Evolutionary conservation across 208 protist genomes (phyloP).

Genomic region (Kentomonas sorsogonicus): DNA sequence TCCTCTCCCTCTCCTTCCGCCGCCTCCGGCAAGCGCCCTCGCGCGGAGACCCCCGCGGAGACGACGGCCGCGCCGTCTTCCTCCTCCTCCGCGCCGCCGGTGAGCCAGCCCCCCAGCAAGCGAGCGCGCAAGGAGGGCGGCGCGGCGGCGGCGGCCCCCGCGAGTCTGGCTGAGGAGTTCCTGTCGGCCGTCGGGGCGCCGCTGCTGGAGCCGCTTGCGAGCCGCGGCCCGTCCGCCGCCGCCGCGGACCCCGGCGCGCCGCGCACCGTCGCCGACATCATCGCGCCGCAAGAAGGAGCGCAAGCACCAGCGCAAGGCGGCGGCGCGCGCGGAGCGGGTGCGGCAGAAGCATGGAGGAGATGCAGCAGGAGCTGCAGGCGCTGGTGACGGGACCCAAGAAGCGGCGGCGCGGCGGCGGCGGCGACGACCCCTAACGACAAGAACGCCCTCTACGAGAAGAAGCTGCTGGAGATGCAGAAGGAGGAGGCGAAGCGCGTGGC

Average conservation of each 20-base stretch:
- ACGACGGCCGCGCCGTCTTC: too few relatives aligned
- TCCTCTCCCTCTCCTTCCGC: too few relatives aligned
- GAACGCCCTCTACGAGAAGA: conserved; percentile 11
- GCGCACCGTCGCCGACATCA: conserved; percentile 42
- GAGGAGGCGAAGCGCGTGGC: background rate
- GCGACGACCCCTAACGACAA: conserved; percentile 25
- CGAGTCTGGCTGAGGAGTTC: too few relatives aligned
- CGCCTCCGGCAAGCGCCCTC: too few relatives aligned
- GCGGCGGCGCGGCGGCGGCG: conserved; percentile 25
- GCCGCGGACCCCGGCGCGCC: conserved; percentile 5
- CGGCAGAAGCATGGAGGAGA: conserved; percentile 22
- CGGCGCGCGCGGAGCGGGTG: conserved; percentile 44
- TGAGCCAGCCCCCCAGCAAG: too few relatives aligned
- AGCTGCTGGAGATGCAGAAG: conserved; percentile 11
- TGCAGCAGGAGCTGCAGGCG: conserved; percentile 40
- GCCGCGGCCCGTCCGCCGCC: background rate
- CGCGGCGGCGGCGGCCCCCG: too few relatives aligned
- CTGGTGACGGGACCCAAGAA: conserved; percentile 17
- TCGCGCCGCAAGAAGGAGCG: conserved; percentile 80
- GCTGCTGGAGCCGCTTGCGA: too few relatives aligned
- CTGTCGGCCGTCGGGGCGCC: too few relatives aligned
- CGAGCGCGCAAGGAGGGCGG: too few relatives aligned
- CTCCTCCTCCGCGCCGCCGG: too few relatives aligned
- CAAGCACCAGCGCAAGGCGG: conserved; percentile 67
- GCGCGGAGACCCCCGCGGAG: too few relatives aligned